These are phyloP conservation scores for Erodium trifolium DNA, from an alignment of 441 rosid species.

Conservation along the genomic window DNA sequence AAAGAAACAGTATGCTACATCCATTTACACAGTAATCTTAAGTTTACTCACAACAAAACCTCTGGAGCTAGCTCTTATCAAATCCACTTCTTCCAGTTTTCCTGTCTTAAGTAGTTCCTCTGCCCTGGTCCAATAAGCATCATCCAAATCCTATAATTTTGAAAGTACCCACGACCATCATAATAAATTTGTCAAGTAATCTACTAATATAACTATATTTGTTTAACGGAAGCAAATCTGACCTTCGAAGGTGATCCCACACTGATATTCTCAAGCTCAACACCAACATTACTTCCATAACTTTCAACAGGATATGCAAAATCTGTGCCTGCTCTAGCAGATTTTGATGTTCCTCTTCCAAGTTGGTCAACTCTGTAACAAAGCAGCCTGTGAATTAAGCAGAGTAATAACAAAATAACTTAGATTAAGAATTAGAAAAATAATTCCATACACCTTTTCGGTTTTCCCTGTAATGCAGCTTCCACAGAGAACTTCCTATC, in stretches of 20 bases:
- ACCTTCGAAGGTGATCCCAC: conserved; percentile 53
- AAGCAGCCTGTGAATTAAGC: conserved; percentile 20
- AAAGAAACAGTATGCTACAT: conserved; percentile 3
- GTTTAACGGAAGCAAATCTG: conserved; percentile 16
- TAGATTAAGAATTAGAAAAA: conserved; percentile 12
- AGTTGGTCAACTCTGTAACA: conserved; percentile 57
- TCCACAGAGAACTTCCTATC: conserved; percentile 20
- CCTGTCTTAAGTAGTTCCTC: conserved; percentile 50
- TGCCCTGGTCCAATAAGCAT: conserved; percentile 63
- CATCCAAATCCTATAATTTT: conserved; percentile 42
- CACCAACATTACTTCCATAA: conserved; percentile 24
- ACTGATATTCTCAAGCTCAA: conserved; percentile 29
- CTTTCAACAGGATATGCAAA: conserved; percentile 21
- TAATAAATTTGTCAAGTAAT: conserved; percentile 7
- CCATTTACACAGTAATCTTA: conserved; percentile 1
- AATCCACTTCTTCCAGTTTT: conserved; percentile 57
- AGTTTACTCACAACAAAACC: conserved; percentile 67
- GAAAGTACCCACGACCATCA: conserved; percentile 19
- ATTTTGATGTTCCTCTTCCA: conserved; percentile 27
- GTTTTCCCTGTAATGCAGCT: conserved; percentile 56
- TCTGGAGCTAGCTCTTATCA: conserved; percentile 62
- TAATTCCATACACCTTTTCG: conserved; percentile 45
- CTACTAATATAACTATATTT: conserved; percentile 1
- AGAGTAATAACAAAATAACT: conserved; percentile 13
- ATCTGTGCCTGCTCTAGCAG: conserved; percentile 24